Conservation (phyloP, 371 early-diverging fungal species). For the Gilbertella persicaria region DNA sequence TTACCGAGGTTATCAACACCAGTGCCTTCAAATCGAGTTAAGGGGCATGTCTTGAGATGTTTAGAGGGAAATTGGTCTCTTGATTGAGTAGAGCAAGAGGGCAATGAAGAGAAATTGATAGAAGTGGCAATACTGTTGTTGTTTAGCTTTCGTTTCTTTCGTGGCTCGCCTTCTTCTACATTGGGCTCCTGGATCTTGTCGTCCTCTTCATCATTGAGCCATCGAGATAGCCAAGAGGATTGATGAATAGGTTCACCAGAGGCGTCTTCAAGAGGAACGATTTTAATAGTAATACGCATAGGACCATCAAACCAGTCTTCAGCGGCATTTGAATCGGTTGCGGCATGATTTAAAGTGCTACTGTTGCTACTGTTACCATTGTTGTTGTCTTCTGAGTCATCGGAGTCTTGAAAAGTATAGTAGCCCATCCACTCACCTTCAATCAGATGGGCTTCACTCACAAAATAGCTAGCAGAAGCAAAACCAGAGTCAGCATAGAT, state of each 20-base stretch:
- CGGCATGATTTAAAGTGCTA: not conserved
- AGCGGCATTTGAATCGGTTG: not conserved
- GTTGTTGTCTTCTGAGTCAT: constrained; percentile 21
- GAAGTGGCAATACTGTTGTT: constrained; percentile 5
- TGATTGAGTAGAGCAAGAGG: not conserved
- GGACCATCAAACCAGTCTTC: constrained; percentile 53
- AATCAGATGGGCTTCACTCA: constrained; percentile 44
- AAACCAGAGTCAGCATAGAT: constrained; percentile 39
- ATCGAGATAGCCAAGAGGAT: constrained; percentile 31
- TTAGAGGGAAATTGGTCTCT: constrained; percentile 27
- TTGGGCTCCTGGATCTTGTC: too few relatives aligned
- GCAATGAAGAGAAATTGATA: not conserved
- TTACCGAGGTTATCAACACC: constrained; percentile 43
- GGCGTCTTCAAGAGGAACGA: constrained; percentile 42
- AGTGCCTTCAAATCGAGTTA: constrained; percentile 49
- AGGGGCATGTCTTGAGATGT: constrained; percentile 38
- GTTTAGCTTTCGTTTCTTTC: constrained; percentile 23
- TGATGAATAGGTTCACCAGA: constrained; percentile 15
- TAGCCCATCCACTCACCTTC: constrained; percentile 57
- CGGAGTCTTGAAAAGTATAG: constrained; percentile 44
- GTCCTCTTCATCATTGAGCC: constrained; percentile 14
- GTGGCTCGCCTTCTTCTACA: constrained; percentile 4
- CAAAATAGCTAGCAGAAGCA: constrained; percentile 33
- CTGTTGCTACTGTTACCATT: not conserved
- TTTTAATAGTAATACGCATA: constrained; percentile 41